A percentile compares a stretch with the other conserved stretches of the same genome.
Evolutionary conservation across 169 alveolate species (phyloP).

Genomic region (Plasmodium chabaudi): DNA sequence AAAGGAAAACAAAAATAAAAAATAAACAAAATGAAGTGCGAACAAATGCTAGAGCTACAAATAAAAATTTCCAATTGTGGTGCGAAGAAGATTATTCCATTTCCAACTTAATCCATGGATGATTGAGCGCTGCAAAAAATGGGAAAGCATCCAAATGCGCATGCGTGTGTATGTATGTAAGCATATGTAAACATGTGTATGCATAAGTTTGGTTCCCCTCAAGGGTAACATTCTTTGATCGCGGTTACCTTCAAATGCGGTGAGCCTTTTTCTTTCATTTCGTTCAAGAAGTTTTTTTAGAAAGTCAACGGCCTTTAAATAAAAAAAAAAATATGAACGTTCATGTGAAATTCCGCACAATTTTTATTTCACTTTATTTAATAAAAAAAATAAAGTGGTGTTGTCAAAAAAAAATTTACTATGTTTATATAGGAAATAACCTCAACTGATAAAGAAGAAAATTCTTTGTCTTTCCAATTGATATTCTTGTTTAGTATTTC

Average conservation of each 20-base stretch:
- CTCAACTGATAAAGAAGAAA: conserved; percentile 62
- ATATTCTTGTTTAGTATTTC: conserved; percentile 60
- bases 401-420: background rate
- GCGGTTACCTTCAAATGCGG: conserved; percentile 50
- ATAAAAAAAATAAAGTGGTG: background rate
- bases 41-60: background rate
- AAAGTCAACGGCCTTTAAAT: conserved; percentile 51
- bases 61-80: background rate
- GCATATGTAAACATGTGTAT: background rate
- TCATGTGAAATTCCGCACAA: background rate
- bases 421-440: background rate
- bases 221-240: background rate
- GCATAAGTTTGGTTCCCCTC: background rate
- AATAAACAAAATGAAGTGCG: background rate
- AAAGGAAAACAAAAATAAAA: background rate
- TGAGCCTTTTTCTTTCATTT: conserved; percentile 63
- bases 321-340: conserved; percentile 8
- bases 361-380: background rate
- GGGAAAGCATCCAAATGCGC: background rate
- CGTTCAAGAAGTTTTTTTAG: conserved; percentile 66
- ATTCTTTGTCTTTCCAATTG: conserved; percentile 61
- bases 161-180: background rate
- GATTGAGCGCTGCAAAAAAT: conserved; percentile 23
- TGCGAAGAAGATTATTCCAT: conserved; percentile 17
- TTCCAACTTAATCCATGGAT: conserved; percentile 32